A percentile compares a stretch with the other conserved stretches of the same genome.
Conservation (phyloP, 2,329 filamentous ascomycete genomes). For the Penicillium griseofulvum region DNA sequence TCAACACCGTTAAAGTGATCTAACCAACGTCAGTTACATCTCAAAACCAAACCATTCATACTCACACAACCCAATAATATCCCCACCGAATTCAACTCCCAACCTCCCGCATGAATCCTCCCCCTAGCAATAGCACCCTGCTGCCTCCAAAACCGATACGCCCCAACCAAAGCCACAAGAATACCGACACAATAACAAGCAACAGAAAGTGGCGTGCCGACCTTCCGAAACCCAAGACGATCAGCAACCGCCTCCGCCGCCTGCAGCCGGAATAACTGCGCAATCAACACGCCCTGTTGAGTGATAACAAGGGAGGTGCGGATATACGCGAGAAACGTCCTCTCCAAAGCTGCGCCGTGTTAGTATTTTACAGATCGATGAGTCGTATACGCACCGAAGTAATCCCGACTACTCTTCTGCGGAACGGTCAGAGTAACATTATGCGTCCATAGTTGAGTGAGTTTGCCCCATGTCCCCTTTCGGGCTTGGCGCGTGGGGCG, state of each 20-base stretch:
- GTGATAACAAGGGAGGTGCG: conserved; percentile 68
- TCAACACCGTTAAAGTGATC: conserved; percentile 19
- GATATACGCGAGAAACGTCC: conserved; percentile 71
- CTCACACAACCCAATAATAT: conserved; percentile 50
- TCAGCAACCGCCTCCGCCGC: conserved; percentile 40
- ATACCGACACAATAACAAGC: conserved; percentile 53
- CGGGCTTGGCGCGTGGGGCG: conserved; percentile 13
- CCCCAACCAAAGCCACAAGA: conserved; percentile 53
- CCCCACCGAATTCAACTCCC: conserved; percentile 56
- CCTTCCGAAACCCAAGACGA: conserved; percentile 57
- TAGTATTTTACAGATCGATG: background rate
- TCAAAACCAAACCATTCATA: conserved; percentile 3
- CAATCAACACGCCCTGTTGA: conserved; percentile 63
- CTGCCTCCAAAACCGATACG: conserved; percentile 59
- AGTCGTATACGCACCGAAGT: conserved; percentile 35
- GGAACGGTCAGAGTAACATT: conserved; percentile 39
- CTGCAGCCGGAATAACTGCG: conserved; percentile 66
- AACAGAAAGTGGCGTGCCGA: conserved; percentile 59
- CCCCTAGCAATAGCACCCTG: conserved; percentile 59
- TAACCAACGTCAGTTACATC: conserved; percentile 7
- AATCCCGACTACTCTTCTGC: conserved; percentile 42
- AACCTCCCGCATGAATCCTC: conserved; percentile 57
- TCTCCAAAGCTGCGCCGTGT: conserved; percentile 60
- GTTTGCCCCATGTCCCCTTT: conserved; percentile 62
- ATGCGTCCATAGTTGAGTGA: conserved; percentile 75